phyloP scores from a whole-genome alignment of 441 rosid genomes.

The Breynia disticha region DNA sequence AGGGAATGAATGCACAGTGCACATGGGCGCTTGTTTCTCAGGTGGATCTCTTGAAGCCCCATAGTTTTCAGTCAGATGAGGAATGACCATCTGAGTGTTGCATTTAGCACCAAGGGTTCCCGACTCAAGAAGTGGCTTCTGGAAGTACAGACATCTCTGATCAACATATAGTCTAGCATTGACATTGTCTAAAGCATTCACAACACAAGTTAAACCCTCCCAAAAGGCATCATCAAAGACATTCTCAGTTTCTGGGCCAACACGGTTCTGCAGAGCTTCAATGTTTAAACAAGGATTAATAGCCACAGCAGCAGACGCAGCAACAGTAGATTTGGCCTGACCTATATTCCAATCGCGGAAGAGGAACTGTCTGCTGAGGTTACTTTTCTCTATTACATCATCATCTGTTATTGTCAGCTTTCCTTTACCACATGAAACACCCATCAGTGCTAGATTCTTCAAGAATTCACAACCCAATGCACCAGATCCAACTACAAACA shows the following conservation, averaged over 20 bases:
- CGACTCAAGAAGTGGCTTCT: constrained; percentile 92
- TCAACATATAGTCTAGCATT: constrained; percentile 88
- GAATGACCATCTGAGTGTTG: constrained; percentile 93
- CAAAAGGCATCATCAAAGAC: constrained; percentile 75
- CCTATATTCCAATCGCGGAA: constrained; percentile 98
- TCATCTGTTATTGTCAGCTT: constrained; percentile 83
- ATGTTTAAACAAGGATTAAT: constrained; percentile 66
- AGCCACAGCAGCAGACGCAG: constrained; percentile 71
- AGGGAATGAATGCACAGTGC: constrained; percentile 91
- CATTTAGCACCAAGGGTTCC: constrained; percentile 91
- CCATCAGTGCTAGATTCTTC: constrained; percentile 87
- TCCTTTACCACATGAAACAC: constrained; percentile 77
- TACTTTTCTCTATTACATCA: constrained; percentile 93
- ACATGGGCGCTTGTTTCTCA: constrained; percentile 96
- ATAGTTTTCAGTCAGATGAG: constrained; percentile 85
- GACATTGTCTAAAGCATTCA: constrained; percentile 86
- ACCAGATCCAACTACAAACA: constrained; percentile 82
- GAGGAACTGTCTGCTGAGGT: constrained; percentile 87
- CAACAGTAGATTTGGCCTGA: constrained; percentile 90
- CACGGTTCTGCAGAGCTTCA: constrained; percentile 86
- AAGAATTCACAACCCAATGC: constrained; percentile 93
- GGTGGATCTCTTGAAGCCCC: constrained; percentile 97
- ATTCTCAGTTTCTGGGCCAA: constrained; percentile 77
- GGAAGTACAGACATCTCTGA: constrained; percentile 87
- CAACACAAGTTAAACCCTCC: constrained; percentile 66